phyloP scores from a whole-genome alignment of 2,329 filamentous ascomycete genomes.

The Ascocoryne sarcoides region DNA sequence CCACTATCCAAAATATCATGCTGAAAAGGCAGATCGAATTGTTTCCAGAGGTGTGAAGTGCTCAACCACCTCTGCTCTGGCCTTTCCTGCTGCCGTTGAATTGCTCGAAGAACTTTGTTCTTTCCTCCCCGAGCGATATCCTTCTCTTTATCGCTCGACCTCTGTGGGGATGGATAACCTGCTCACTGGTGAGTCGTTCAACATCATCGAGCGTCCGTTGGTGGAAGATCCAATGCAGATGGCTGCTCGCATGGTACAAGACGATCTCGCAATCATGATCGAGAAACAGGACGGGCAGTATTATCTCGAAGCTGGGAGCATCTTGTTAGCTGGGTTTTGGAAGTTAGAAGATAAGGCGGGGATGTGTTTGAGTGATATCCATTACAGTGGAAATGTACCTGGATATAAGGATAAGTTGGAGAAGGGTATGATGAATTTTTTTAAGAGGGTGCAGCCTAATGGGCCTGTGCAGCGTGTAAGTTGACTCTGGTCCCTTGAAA shows the following conservation, averaged over 20 bases:
- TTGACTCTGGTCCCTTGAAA: constrained; percentile 2
- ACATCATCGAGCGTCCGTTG: constrained; percentile 55
- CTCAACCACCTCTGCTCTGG: constrained; percentile 59
- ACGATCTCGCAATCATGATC: constrained; percentile 79
- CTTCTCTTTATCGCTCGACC: constrained; percentile 57
- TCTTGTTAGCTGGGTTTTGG: constrained; percentile 78
- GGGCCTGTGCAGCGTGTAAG: constrained; percentile 42
- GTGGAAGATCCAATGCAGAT: constrained; percentile 72
- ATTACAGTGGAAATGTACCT: constrained; percentile 68
- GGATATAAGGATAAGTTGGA: constrained; percentile 63
- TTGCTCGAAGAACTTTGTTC: constrained; percentile 62
- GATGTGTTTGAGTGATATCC: constrained; percentile 71
- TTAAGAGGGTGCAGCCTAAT: constrained; percentile 60
- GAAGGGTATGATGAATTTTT: constrained; percentile 75
- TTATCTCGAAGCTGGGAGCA: constrained; percentile 67
- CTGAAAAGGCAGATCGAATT: constrained; percentile 61
- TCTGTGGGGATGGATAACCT: constrained; percentile 59
- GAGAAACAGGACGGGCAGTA: constrained; percentile 69
- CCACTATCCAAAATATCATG: constrained; percentile 64
- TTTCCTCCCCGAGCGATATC: constrained; percentile 70
- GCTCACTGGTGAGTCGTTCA: constrained; percentile 62
- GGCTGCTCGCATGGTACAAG: constrained; percentile 64
- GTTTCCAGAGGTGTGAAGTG: constrained; percentile 57
- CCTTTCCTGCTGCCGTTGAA: constrained; percentile 64
- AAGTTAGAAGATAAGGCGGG: constrained; percentile 71